A percentile compares a stretch with the other conserved stretches of the same genome.
Conservation (phyloP, 164 flowering plant genomes). For the Sedum album region DNA sequence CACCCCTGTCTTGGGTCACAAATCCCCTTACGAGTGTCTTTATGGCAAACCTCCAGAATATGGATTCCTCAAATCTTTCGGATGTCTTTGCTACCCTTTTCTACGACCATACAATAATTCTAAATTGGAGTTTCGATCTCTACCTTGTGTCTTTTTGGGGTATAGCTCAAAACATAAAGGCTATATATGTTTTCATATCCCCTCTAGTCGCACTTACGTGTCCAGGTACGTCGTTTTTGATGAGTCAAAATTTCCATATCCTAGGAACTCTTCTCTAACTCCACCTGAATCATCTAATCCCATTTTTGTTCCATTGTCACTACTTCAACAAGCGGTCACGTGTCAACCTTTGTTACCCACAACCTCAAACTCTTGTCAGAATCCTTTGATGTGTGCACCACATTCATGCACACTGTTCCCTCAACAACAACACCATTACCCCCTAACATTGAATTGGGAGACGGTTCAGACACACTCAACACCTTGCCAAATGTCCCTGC, state of each 20-base stretch:
- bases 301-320: neutral
- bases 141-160: neutral
- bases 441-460: neutral
- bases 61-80: neutral
- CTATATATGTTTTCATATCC: neutral
- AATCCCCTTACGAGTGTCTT: neutral
- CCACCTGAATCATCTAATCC: neutral
- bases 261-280: neutral
- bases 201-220: neutral
- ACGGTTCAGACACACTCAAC: too few relatives aligned
- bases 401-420: neutral
- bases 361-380: neutral
- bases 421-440: neutral
- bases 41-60: neutral
- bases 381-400: too few relatives aligned
- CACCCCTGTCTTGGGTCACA: neutral
- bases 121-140: neutral
- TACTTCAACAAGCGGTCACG: neutral
- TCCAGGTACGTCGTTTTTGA: constrained; percentile 1
- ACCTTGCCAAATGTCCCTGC: neutral
- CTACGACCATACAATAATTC: neutral
- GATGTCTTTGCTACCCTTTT: neutral
- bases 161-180: constrained; percentile 2
- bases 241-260: neutral
- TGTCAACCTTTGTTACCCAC: neutral